Base-by-base conservation (phyloP, 306 rosid genomes). In the Medicago arabica region DNA sequence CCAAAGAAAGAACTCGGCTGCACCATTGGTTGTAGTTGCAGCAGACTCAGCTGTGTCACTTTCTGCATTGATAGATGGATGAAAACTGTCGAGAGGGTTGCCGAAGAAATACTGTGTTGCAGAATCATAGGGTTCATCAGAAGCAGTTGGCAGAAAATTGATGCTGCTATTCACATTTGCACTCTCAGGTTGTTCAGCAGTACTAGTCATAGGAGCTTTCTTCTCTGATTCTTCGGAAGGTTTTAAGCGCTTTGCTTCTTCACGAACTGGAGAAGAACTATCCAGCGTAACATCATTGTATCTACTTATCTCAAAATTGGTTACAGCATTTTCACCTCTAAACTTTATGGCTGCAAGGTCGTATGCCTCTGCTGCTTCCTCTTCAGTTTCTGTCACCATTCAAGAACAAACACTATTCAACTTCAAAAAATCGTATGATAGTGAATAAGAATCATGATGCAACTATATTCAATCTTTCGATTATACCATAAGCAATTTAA, bases 301-400 rank as follows among this genome's bases (percentile, higher is more conserved):
- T 31, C 96, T 85, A 18, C 64, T 90, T 91, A 86, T 85, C 87
- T 91, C 97, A 39, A 94, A 94, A 67, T 94, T 94, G 15, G 97
- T 94, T 28, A 91, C 95, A 0, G 97, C 97, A 13, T 83, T 85
- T 38, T 84, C 43, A 4, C 98, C 98, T 75, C 96, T 83, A 8
- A 90, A 94, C 84, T 94, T 91, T 21, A 94, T 92, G 46, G 96
- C 96, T 3, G 98, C 97, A 47, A 91, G 87, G 19, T 94, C 98
- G 21, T 94, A 91, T 0, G 98, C 98, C 86, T 94, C 98, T 0
- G 98, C 98, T 2, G 98, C 98, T 82, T 94, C 98, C 88, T 88
- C 98, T 76, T 94, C 95, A 1, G 90, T 91, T 21, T 94, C 98
- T 94, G 86, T 18, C 38, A 72, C 28, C 63, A 74, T 57, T 21